Conservation (phyloP, 768 basidiomycete genomes). For the Podaxis sp. region DNA sequence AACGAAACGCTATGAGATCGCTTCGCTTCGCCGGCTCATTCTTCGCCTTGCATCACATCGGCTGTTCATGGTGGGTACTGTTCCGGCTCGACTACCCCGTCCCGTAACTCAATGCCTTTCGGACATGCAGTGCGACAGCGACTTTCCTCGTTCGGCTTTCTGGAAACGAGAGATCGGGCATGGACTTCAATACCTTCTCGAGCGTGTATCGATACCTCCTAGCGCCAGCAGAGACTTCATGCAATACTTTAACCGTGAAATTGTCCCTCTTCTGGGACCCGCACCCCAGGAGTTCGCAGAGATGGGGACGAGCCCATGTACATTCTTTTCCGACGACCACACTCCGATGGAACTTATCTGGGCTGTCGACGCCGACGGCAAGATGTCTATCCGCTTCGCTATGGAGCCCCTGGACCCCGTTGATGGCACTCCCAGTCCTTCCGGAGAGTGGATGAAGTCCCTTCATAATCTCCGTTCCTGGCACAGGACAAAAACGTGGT, state of each 20-base stretch:
- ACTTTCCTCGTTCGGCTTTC: constrained; percentile 4
- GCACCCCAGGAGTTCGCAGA: constrained; percentile 12
- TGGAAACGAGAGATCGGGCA: constrained; percentile 11
- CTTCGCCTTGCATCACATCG: constrained; percentile 6
- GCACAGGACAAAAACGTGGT: constrained; percentile 11
- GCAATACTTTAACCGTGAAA: constrained; percentile 7
- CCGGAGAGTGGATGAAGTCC: constrained; percentile 3
- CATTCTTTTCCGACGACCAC: constrained; percentile 19
- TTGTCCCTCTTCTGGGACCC: constrained; percentile 17
- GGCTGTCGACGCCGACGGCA: constrained; percentile 17
- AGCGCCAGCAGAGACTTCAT: constrained; percentile 8
- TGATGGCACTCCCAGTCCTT: constrained; percentile 14
- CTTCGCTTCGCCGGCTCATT: not conserved
- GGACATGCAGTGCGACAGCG: not conserved
- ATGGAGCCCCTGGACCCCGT: constrained; percentile 16
- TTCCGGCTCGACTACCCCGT: not conserved
- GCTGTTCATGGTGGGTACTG: not conserved
- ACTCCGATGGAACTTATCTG: constrained; percentile 19
- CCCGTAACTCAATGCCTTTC: not conserved
- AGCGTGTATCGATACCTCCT: constrained; percentile 7
- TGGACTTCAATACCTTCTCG: constrained; percentile 10
- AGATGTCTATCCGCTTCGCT: constrained; percentile 18
- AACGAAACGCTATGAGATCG: not conserved
- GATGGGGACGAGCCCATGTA: constrained; percentile 9
- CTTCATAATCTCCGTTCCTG: constrained; percentile 10